Base-by-base conservation (phyloP, 2,329 filamentous ascomycete species). In the Penicillium sp. region DNA sequence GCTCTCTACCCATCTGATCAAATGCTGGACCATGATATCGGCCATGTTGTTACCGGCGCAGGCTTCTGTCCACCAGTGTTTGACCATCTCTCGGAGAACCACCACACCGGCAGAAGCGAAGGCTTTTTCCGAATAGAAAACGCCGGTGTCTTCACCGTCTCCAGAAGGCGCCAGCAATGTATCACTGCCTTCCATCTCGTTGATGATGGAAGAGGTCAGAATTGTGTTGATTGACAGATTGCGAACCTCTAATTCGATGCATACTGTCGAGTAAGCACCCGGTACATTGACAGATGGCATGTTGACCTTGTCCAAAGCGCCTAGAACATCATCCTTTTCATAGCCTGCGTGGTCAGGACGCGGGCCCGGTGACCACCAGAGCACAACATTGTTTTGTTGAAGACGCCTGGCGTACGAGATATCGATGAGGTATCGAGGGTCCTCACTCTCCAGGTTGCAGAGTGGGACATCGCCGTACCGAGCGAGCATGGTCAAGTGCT, bases 141-240 rank as follows among this genome's bases (percentile, higher is more conserved):
- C 79, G 52, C 86, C 86, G 0, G 80, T 76, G 0, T 83, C 85
- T 9, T 78, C 79, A 25, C 84, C 80, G 49, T 86, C 83, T 0
- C 80, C 81, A 1, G 86, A 84, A 18, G 88, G 85, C 59, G 95
- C 95, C 66, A 96, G 88, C 0, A 90, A 85, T 18, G 95, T 81
- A 0, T 97, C 90, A 3, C 86, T 84, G 0, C 92, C 92, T 66
- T 99, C 93, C 2, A 95, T 83, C 58, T 97, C 93, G 62, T 96
- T 97, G 76, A 99, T 91, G 9, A 99, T 81, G 0, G 93, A 95
- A 0, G 92, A 95, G 0, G 93, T 96, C 14, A 99, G 77, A 40
- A 99, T 95, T 0, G 95, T 99, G 72, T 99, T 99, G 73, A 99
- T 97, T 4, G 90, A 87, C 12, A 99, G 79, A 64, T 99, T 99